Base-by-base conservation (phyloP, 495 filamentous ascomycete genomes). In the Trichoderma reesei region DNA sequence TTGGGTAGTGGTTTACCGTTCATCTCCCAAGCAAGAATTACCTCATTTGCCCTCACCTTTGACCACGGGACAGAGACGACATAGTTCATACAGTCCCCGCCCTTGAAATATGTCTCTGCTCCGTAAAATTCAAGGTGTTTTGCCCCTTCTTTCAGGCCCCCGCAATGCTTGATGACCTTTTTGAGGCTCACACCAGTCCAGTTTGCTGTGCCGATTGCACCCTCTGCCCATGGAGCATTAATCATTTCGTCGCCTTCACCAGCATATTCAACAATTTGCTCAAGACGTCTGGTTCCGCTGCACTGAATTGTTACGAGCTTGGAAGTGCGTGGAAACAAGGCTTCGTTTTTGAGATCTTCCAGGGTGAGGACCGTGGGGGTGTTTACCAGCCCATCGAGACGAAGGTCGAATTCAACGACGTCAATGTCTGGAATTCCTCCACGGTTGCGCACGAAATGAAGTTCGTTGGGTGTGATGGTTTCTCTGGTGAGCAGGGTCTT, bases 1-100 rank as follows among this genome's bases (percentile, higher is more conserved):
- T 92, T 92, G 37, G 83, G 79, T 13, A 97, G 81, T 64, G 79
- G 71, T 71, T 94, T 90, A 31, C 92, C 93, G 67, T 98, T 98
- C 92, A 96, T 96, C 72, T 85, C 86, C 82, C 82, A 89, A 1
- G 83, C 85, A 5, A 89, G 78, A 61, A 90, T 76, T 26, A 88
- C 86, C 65, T 90, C 86, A 68, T 87, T 77, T 10, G 74, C 71
- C 67, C 82, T 84, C 42, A 88, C 84, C 71, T 88, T 88, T 13
- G 81, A 79, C 76, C 79, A 86, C 0, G 86, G 87, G 1, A 87
- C 82, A 48, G 77, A 82, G 37, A 88, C 83, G 46, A 79, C 75
- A 67, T 88, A 90, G 71, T 88, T 88, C 70, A 79, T 78, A 5
- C 82, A 82, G 26, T 84, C 70, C 26, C 80, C 76, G 68, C 81